Evolutionary conservation across 768 basidiomycete genomes (phyloP), one percentile per base, ranked within the genome.

Genomic region (Lactarius hatsudake): DNA sequence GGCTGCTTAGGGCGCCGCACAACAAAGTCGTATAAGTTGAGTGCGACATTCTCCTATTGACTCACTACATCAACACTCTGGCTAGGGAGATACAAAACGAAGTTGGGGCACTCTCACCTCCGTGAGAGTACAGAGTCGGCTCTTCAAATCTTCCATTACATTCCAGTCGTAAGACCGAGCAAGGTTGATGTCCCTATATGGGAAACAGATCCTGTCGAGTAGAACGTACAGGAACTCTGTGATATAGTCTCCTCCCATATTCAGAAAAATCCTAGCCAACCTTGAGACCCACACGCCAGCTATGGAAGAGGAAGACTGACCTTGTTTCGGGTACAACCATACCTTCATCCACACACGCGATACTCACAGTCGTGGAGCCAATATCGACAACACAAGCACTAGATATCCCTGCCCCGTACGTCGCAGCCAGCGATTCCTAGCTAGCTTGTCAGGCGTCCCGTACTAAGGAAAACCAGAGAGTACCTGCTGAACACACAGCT

Each of bases 321-420:
- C 96, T 85, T 2, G 94, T 94, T 72, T 99, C 97, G 5, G 89
- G 74, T 34, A 95, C 79, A 26, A 99, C 85, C 59, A 95, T 74
- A 2, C 97, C 97, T 72, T 99, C 97, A 65, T 98, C 97, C 2
- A 98, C 90, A 74, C 96, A 98, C 0, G 95, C 87, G 51, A 99
- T 86, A 66, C 86, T 93, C 1, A 93, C 94, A 63, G 83, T 86
- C 18, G 81, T 83, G 15, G 96, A 91, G 3, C 97, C 97, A 60
- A 98, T 89, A 75, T 99, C 94, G 42, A 99, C 91, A 5, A 99
- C 93, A 73, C 97, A 98, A 13, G 96, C 97, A 72, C 88, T 91
- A 0, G 93, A 93, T 61, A 98, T 88, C 8, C 96, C 96, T 8
- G 96, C 95, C 26, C 96, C 96, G 74, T 96, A 98, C 0, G 94